A percentile compares a stretch with the other conserved stretches of the same genome.
phyloP scores from a whole-genome alignment of 192 early-diverging fungal genomes.

The Chytriomyces sp. region DNA sequence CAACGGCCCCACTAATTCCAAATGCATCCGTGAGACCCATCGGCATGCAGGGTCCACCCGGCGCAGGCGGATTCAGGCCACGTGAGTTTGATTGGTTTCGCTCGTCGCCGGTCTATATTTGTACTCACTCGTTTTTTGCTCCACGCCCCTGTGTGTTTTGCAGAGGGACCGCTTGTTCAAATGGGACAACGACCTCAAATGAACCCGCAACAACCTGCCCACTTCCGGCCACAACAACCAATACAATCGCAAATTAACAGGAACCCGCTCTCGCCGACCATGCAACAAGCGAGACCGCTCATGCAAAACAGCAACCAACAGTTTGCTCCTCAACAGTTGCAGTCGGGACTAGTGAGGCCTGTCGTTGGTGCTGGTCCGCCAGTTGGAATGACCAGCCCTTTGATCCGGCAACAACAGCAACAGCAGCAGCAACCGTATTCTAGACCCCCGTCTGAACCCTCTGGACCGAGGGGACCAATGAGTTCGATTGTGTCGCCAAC shows the following conservation, averaged over 20 bases:
- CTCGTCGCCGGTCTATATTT: neutral
- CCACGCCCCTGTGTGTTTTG: neutral
- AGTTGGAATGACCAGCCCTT: too few relatives aligned
- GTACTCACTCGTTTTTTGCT: neutral
- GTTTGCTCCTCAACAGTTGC: neutral
- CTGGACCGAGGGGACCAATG: neutral
- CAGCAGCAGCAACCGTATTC: neutral
- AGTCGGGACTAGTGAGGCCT: neutral
- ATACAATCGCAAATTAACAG: neutral
- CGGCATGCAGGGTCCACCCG: slow-evolving; percentile 1
- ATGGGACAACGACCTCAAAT: slow-evolving; percentile 1
- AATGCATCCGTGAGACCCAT: too few relatives aligned
- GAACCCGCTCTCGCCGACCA: slow-evolving; percentile 1
- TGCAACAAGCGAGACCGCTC: neutral
- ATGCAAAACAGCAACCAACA: neutral
- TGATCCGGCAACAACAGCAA: slow-evolving; percentile 2
- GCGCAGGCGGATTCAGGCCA: slow-evolving; percentile 8
- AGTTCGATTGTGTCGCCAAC: too few relatives aligned
- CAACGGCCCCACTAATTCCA: neutral
- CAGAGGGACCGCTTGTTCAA: slow-evolving; percentile 1
- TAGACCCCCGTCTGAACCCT: neutral
- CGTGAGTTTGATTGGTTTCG: slow-evolving; percentile 11
- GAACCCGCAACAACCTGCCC: neutral
- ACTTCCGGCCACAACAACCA: neutral
- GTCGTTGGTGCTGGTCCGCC: too few relatives aligned